phyloP scores from a whole-genome alignment of 495 filamentous ascomycete genomes.

The Penicillium daleae region DNA sequence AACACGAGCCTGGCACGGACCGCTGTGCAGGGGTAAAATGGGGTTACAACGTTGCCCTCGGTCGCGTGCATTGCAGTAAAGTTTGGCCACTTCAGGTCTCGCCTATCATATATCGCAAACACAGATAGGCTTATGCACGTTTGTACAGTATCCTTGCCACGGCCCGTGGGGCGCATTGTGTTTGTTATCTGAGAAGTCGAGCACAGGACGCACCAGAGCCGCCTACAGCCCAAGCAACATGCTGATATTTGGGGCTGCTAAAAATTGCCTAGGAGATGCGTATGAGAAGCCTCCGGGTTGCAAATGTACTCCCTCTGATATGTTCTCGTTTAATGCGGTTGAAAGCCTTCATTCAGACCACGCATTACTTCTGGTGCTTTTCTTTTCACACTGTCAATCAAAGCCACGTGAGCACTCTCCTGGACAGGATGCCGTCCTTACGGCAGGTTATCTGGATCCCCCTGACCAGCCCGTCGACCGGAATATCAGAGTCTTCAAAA shows the following conservation, averaged over 20 bases:
- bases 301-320: background rate
- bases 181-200: background rate
- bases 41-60: background rate
- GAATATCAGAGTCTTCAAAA: background rate
- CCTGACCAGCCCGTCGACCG: background rate
- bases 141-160: background rate
- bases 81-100: background rate
- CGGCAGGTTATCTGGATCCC: background rate
- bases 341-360: background rate
- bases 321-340: background rate
- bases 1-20: background rate
- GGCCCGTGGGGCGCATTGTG: background rate
- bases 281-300: background rate
- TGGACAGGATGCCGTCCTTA: background rate
- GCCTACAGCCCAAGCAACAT: background rate
- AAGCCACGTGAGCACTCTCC: background rate
- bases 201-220: background rate
- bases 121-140: background rate
- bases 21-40: background rate
- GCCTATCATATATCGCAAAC: background rate
- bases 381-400: background rate
- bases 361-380: background rate
- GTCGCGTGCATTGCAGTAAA: background rate
- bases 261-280: too few relatives aligned
- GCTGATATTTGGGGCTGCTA: too few relatives aligned